Conservation (phyloP, 192 early-diverging fungal species). For the Linnemannia elongata region DNA sequence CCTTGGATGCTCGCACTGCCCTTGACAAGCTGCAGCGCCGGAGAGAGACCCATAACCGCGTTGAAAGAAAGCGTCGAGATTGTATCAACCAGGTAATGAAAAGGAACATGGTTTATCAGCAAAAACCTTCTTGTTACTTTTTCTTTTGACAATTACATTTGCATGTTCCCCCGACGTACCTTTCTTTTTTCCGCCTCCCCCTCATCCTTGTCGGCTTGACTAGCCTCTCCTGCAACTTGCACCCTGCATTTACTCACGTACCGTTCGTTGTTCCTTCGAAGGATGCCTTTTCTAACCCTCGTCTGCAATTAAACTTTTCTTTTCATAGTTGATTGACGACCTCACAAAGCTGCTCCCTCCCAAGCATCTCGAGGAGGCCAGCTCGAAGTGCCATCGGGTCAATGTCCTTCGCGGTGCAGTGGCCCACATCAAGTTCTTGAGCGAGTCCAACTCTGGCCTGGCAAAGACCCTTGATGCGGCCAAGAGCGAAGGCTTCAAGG, state of each 20-base stretch:
- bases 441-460: slow-evolving; percentile 17
- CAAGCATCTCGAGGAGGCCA: slow-evolving; percentile 55
- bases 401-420: slow-evolving; percentile 55
- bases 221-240: background rate
- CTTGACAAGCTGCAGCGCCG: slow-evolving; percentile 80
- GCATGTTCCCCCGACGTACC: background rate
- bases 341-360: slow-evolving; percentile 43
- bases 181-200: background rate
- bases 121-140: background rate
- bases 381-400: slow-evolving; percentile 54
- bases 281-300: background rate
- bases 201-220: background rate
- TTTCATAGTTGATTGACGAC: slow-evolving; percentile 42
- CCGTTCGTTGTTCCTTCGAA: background rate
- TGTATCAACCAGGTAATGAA: slow-evolving; percentile 72
- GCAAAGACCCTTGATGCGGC: slow-evolving; percentile 14
- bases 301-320: background rate
- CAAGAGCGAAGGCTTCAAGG: slow-evolving; percentile 21
- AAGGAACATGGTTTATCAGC: background rate
- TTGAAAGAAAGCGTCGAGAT: slow-evolving; percentile 81
- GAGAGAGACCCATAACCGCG: slow-evolving; percentile 83
- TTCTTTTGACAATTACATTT: background rate
- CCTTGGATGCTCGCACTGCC: slow-evolving; percentile 60
- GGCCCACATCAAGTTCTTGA: slow-evolving; percentile 55
- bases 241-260: background rate